Conservation (phyloP, 345 rosid genomes). For the Passiflora organensis region DNA sequence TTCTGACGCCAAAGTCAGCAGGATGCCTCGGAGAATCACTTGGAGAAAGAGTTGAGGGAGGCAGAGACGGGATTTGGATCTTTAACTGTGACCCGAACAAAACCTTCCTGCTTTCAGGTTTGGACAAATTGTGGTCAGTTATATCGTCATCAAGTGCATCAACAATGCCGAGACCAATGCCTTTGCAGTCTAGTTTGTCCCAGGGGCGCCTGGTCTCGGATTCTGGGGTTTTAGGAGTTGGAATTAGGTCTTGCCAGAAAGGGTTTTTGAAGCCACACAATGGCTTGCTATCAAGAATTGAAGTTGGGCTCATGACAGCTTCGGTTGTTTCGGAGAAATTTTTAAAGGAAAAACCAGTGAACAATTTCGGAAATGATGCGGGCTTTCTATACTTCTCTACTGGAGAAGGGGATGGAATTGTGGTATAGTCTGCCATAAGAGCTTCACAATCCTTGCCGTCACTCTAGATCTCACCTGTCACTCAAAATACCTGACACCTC, state of each 20-base stretch:
- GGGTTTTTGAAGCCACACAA: constrained; percentile 63
- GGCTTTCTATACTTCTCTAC: constrained; percentile 39
- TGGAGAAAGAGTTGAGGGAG: constrained; percentile 26
- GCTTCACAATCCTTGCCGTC: no score
- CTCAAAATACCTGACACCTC: neutral
- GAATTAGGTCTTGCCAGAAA: constrained; percentile 40
- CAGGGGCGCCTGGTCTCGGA: constrained; percentile 33
- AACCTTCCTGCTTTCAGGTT: constrained; percentile 48
- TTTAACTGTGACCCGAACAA: constrained; percentile 75
- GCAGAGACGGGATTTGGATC: constrained; percentile 62
- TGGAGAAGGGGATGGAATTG: constrained; percentile 32
- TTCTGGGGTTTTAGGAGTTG: constrained; percentile 34
- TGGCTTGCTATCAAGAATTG: constrained; percentile 75
- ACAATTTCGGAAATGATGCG: constrained; percentile 58
- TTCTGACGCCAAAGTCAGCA: constrained; percentile 62
- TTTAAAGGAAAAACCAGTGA: constrained; percentile 52
- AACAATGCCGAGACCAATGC: constrained; percentile 56
- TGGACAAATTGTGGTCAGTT: constrained; percentile 28
- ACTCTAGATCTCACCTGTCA: constrained; percentile 39
- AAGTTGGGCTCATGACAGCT: constrained; percentile 69
- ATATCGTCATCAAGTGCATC: constrained; percentile 50
- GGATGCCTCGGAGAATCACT: constrained; percentile 49
- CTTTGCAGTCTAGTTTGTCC: constrained; percentile 47
- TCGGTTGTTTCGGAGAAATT: constrained; percentile 47
- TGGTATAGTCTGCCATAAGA: constrained; percentile 46